Evolutionary conservation across 257 asterid species (phyloP).

Genomic region (Nicotiana tomentosiformis): DNA sequence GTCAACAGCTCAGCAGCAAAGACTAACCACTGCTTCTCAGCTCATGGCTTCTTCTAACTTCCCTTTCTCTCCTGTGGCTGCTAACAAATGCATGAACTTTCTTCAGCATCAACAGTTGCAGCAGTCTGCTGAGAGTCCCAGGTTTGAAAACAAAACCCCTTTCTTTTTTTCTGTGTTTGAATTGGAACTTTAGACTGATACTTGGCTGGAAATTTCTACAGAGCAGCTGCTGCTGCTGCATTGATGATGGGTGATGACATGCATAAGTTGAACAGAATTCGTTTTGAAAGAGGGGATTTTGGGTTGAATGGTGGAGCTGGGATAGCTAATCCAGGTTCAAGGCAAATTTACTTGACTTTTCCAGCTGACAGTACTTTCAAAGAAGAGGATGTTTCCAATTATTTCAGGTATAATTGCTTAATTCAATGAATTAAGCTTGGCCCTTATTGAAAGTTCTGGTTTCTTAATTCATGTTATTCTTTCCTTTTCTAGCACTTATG

Average conservation of each 20-base stretch:
- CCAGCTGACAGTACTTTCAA: slow-evolving; percentile 67
- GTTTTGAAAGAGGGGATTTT: slow-evolving; percentile 43
- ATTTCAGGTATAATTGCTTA: slow-evolving; percentile 36
- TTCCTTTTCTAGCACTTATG: slow-evolving; percentile 36
- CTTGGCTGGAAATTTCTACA: neutral
- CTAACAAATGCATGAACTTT: slow-evolving; percentile 46
- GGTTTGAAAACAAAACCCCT: slow-evolving; percentile 12
- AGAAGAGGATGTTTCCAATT: slow-evolving; percentile 66
- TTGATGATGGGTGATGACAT: slow-evolving; percentile 44
- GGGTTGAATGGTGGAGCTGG: slow-evolving; percentile 32
- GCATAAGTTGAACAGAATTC: slow-evolving; percentile 31
- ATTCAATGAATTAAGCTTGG: neutral
- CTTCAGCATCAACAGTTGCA: slow-evolving; percentile 44
- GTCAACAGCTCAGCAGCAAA: slow-evolving; percentile 37
- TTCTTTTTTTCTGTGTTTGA: neutral
- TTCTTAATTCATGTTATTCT: neutral
- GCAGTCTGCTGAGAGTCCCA: slow-evolving; percentile 48
- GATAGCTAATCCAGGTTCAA: slow-evolving; percentile 41
- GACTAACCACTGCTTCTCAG: slow-evolving; percentile 22
- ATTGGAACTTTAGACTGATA: neutral
- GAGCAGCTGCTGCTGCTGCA: slow-evolving; percentile 22
- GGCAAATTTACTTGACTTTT: slow-evolving; percentile 70
- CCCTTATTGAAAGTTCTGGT: neutral
- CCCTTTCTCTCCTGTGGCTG: slow-evolving; percentile 32
- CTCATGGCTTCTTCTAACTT: slow-evolving; percentile 34